Conservation (phyloP, 1,139 yeast species). For the Hemisphaericaspora xylanilytica region DNA sequence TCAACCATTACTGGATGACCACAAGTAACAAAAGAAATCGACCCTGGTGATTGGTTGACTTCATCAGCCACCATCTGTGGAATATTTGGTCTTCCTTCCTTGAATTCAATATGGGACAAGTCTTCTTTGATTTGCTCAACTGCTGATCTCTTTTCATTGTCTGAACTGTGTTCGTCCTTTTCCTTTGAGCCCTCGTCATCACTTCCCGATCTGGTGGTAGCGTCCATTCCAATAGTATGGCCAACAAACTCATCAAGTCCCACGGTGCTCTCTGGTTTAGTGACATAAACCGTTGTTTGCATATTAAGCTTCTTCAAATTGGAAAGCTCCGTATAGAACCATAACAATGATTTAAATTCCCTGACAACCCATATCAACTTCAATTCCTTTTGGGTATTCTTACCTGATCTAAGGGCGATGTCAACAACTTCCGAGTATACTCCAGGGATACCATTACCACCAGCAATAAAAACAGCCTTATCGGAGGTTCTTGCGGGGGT, state of each 20-base stretch:
- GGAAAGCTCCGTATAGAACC: constrained; percentile 34
- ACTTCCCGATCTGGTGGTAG: neutral
- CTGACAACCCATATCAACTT: constrained; percentile 37
- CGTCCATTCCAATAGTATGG: neutral
- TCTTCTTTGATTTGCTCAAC: neutral
- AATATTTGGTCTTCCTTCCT: constrained; percentile 35
- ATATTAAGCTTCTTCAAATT: constrained; percentile 22
- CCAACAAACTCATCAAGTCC: constrained; percentile 3
- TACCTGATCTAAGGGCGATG: constrained; percentile 28
- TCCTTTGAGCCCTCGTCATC: neutral
- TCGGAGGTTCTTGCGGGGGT: constrained; percentile 29
- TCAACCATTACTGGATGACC: constrained; percentile 53
- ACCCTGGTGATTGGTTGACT: constrained; percentile 32
- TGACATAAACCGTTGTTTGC: constrained; percentile 29
- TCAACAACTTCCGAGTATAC: constrained; percentile 35
- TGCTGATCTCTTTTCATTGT: neutral
- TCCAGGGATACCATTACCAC: constrained; percentile 47
- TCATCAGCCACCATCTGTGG: constrained; percentile 24
- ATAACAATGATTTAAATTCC: constrained; percentile 27
- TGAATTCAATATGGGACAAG: constrained; percentile 25
- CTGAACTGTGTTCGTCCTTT: neutral
- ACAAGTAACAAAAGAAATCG: constrained; percentile 46
- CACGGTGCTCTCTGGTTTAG: constrained; percentile 21
- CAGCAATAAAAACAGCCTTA: constrained; percentile 37
- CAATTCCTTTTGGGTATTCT: constrained; percentile 20